Evolutionary conservation across 2,329 filamentous ascomycete species (phyloP).

Genomic region (Trichoderma koningii): DNA sequence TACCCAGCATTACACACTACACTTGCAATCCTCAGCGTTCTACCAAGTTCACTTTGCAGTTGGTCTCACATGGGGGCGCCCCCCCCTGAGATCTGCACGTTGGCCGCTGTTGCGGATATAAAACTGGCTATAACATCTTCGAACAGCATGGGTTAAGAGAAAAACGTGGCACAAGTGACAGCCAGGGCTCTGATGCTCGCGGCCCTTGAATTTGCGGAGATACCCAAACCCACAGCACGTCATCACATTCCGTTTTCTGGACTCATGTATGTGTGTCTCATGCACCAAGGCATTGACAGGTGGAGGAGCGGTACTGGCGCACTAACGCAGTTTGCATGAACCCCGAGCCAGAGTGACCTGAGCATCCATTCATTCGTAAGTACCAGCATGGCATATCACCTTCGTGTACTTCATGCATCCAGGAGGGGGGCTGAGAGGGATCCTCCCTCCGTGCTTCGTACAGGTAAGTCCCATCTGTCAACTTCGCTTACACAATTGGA

Average conservation of each 20-base stretch:
- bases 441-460: not conserved
- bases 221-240: constrained; percentile 13
- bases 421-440: not conserved
- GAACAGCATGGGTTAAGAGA: constrained; percentile 1
- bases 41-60: not conserved
- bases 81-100: not conserved
- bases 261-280: not conserved
- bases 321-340: constrained; percentile 9
- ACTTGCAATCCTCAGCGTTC: not conserved
- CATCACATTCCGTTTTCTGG: constrained; percentile 11
- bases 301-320: constrained; percentile 15
- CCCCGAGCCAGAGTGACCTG: constrained; percentile 1
- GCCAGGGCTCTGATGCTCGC: constrained; percentile 4
- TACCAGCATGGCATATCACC: not conserved
- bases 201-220: constrained; percentile 3
- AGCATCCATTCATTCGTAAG: not conserved
- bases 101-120: constrained; percentile 4
- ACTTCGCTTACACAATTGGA: constrained; percentile 9
- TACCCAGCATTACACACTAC: too few relatives aligned
- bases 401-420: not conserved
- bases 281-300: constrained; percentile 13
- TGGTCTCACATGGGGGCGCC: not conserved
- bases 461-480: not conserved
- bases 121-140: constrained; percentile 6
- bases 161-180: constrained; percentile 25